Evolutionary conservation across 441 rosid species (phyloP).

Genomic region (Gossypium lobatum): DNA sequence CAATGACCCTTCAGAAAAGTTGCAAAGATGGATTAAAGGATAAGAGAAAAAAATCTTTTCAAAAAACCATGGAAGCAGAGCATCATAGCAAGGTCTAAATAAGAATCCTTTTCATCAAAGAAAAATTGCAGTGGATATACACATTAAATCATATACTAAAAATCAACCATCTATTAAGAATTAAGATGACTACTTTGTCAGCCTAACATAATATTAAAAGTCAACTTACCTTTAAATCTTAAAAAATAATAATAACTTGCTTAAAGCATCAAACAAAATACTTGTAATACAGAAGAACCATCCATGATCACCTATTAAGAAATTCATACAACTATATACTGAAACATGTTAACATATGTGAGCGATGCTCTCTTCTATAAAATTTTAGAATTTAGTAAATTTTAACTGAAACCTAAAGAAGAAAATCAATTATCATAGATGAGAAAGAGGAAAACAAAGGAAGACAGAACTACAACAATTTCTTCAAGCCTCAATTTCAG

Average conservation of each 20-base stretch:
- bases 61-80: not conserved
- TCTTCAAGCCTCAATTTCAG: not conserved
- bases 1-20: slow-evolving; percentile 65
- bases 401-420: not conserved
- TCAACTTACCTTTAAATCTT: not conserved
- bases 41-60: not conserved
- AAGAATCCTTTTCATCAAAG: not conserved
- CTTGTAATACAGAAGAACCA: not conserved
- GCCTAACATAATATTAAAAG: not conserved
- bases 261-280: not conserved
- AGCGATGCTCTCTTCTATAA: not conserved
- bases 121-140: not conserved
- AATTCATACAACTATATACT: not conserved
- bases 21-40: not conserved
- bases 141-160: slow-evolving; percentile 3
- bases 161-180: not conserved
- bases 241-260: not conserved
- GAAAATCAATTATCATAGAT: slow-evolving; percentile 2
- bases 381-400: not conserved
- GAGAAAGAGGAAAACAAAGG: not conserved
- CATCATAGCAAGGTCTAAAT: not conserved
- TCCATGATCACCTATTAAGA: not conserved
- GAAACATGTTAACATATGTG: not conserved
- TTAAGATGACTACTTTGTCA: not conserved
- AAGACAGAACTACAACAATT: not conserved